Evolutionary conservation across 2,329 filamentous ascomycete species (phyloP), one percentile per base, ranked within the genome.

Genomic region (Fragosphaeria purpurea): DNA sequence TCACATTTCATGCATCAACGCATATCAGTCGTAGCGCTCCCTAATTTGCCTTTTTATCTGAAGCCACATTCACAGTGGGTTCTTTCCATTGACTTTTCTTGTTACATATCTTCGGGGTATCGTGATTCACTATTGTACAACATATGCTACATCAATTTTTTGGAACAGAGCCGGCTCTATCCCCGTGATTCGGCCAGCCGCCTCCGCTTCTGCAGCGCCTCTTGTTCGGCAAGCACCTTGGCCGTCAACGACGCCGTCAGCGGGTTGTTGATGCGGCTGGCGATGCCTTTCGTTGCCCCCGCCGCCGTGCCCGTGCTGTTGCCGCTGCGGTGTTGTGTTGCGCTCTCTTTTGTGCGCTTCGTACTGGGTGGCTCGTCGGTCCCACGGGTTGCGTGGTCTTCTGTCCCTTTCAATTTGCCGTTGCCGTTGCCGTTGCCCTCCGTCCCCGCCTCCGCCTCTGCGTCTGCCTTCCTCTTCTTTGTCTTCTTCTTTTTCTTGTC

Each of bases 151-250:
- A 37, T 37, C 7, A 7, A 37, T 37, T 37, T 37, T 37, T 37
- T 7, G 22, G 11, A 22, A 33, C 7, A 1, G 4, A 13, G 6
- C 3, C 9, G 40, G 44, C 22, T 45, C 57, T 46, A 59, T 42
- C 48, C 56, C 42, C 56, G 55, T 11, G 60, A 74, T 33, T 70
- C 70, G 4, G 76, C 81, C 58, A 88, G 60, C 62, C 86, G 95
- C 54, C 86, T 75, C 57, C 83, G 73, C 69, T 91, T 95, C 57
- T 88, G 89, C 50, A 79, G 76, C 60, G 85, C 82, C 47, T 91
- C 86, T 64, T 96, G 88, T 61, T 97, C 91, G 31, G 85, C 84
- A 32, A 97, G 65, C 0, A 98, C 90, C 58, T 83, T 89, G 0
- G 86, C 86, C 0, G 91, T 95, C 42, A 98, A 69, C 4, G 82